A percentile compares a stretch with the other conserved stretches of the same genome.
Conservation (phyloP, 2,329 filamentous ascomycete species). For the Cladosporium phlei region DNA sequence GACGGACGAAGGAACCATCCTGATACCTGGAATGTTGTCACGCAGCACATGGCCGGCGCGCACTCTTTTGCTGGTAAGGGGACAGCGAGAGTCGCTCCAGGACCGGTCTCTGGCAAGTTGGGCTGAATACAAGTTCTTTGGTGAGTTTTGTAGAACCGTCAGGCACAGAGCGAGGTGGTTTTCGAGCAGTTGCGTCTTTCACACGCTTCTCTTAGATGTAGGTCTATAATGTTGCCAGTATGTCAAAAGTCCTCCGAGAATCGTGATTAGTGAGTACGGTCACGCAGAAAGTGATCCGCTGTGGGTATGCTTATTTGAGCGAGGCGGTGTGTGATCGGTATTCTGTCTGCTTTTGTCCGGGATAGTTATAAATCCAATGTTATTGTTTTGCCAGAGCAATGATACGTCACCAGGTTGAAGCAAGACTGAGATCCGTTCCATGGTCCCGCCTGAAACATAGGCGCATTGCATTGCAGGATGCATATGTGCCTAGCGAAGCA, state of each 20-base stretch:
- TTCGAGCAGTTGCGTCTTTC: background rate
- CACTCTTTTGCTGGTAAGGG: background rate
- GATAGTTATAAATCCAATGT: no score
- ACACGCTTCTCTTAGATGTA: background rate
- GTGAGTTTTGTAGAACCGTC: background rate
- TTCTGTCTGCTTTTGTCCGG: background rate
- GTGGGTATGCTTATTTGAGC: no score
- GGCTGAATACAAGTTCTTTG: background rate
- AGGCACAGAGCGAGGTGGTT: background rate
- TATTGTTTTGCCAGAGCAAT: no score
- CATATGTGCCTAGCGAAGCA: no score
- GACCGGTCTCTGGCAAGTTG: background rate
- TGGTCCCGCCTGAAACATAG: background rate
- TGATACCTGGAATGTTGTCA: constrained; percentile 29
- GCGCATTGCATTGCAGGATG: constrained; percentile 5
- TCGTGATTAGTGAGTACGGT: no score
- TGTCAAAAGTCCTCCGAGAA: no score
- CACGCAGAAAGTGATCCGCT: no score
- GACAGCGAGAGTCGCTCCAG: background rate
- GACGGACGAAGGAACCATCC: constrained; percentile 34
- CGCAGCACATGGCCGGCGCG: constrained; percentile 3
- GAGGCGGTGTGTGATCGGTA: no score
- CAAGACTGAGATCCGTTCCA: background rate
- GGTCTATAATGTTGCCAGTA: background rate
- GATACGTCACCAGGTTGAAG: no score